Evolutionary conservation across 768 basidiomycete genomes (phyloP), one percentile per base, ranked within the genome.

Genomic region (Flagelloscypha sp.): DNA sequence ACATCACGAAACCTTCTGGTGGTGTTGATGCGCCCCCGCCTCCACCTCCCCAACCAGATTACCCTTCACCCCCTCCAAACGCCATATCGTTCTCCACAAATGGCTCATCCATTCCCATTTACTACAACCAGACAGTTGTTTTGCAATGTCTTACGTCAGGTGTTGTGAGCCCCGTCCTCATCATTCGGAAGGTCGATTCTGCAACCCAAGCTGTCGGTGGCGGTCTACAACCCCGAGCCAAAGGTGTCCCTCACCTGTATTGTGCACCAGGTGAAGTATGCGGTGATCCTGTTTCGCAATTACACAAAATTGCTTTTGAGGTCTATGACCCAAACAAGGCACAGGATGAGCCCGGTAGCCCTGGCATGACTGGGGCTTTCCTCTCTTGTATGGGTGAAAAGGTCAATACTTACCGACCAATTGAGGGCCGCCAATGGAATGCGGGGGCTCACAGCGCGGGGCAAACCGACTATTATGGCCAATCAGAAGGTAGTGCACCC

Each of bases 71-170:
- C 21, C 89, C 93, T 17, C 84, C 88, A 9, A 90, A 92, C 45
- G 89, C 87, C 5, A 88, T 94, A 33, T 66, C 84, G 5, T 85
- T 86, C 58, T 79, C 79, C 27, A 80, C 79, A 55, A 84, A 84
- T 45, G 82, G 84, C 1, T 79, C 80, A 3, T 84, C 84, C 49
- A 89, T 88, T 30, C 83, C 90, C 12, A 81, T 98, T 39, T 89
- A 92, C 59, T 98, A 97, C 69, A 98, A 98, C 53, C 86, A 93
- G 56, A 92, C 89, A 1, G 84, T 98, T 30, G 88, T 97, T 20
- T 59, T 98, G 23, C 94, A 98, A 53, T 97, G 92, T 50, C 66
- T 94, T 45, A 85, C 85, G 1, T 94, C 94, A 3, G 94, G 92
- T 19, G 84, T 92, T 27, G 85, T 94, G 48, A 88, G 86, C 40